Evolutionary conservation across 108 stramenopile genomes (phyloP).

Genomic region (Mayamaea pseudoterrestris): DNA sequence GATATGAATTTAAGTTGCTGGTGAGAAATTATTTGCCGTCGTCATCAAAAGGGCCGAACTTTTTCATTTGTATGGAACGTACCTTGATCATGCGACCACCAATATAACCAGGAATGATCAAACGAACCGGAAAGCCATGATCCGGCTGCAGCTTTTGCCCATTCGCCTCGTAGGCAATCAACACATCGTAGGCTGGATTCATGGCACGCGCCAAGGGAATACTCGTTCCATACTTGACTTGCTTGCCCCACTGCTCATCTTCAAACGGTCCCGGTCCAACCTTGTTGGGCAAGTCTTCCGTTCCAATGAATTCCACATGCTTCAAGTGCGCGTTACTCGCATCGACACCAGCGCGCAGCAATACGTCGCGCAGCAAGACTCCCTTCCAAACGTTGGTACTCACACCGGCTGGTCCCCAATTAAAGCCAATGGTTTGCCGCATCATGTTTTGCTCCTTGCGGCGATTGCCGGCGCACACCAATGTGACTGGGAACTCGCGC

Average conservation of each 20-base stretch:
- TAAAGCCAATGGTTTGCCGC: slow-evolving; percentile 93
- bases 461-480: slow-evolving; percentile 96
- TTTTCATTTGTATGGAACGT: no score
- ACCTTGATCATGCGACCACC: slow-evolving; percentile 99
- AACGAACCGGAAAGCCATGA: slow-evolving; percentile 93
- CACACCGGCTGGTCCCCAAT: slow-evolving; percentile 92
- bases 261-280: slow-evolving; percentile 83
- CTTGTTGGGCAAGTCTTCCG: slow-evolving; percentile 90
- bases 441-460: slow-evolving; percentile 98
- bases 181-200: slow-evolving; percentile 91
- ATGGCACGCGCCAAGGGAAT: slow-evolving; percentile 83
- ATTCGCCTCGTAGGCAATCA: slow-evolving; percentile 90
- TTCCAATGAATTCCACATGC: slow-evolving; percentile 84
- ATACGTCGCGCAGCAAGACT: slow-evolving; percentile 76
- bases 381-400: slow-evolving; percentile 94
- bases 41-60: no score
- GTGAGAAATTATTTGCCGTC: no score
- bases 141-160: slow-evolving; percentile 89
- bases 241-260: slow-evolving; percentile 80
- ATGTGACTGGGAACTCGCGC: slow-evolving; percentile 82
- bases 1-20: no score
- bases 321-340: slow-evolving; percentile 70
- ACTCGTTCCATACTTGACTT: slow-evolving; percentile 93
- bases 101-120: slow-evolving; percentile 96
- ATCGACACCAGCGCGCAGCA: slow-evolving; percentile 64